Evolutionary conservation across 2,329 filamentous ascomycete species (phyloP).

Genomic region (Xylogone sp.): DNA sequence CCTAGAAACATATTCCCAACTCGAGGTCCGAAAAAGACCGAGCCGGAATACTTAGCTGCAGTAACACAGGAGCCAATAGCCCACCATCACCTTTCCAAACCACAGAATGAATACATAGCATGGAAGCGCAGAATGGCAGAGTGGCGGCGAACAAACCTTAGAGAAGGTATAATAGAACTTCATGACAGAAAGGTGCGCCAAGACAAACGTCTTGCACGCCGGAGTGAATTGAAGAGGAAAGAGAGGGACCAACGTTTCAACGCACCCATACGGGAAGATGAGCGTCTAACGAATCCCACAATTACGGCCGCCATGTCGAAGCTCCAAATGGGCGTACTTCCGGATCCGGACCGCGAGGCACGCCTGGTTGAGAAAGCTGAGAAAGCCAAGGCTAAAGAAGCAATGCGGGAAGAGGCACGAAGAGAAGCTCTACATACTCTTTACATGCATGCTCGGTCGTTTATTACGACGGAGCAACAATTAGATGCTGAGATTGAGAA

Average conservation of each 20-base stretch:
- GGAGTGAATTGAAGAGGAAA: constrained; percentile 44
- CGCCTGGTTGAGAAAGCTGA: constrained; percentile 43
- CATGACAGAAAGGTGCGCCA: constrained; percentile 57
- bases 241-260: constrained; percentile 45
- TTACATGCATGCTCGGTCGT: constrained; percentile 82
- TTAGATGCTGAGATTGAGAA: constrained; percentile 69
- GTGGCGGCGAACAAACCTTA: constrained; percentile 66
- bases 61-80: constrained; percentile 52
- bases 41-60: constrained; percentile 54
- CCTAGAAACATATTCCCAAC: constrained; percentile 75
- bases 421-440: constrained; percentile 76
- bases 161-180: constrained; percentile 66
- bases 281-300: constrained; percentile 68
- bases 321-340: constrained; percentile 46
- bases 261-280: constrained; percentile 70
- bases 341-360: constrained; percentile 59
- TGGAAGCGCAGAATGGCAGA: constrained; percentile 76
- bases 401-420: constrained; percentile 54
- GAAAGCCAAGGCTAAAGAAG: constrained; percentile 38
- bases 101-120: constrained; percentile 30
- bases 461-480: constrained; percentile 80
- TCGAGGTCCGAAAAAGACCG: constrained; percentile 56
- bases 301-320: constrained; percentile 49
- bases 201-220: constrained; percentile 31
- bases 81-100: constrained; percentile 10